Evolutionary conservation across 1,284 basidiomycete species (phyloP).

Genomic region (Austroboletus olivaceoglutinosus): DNA sequence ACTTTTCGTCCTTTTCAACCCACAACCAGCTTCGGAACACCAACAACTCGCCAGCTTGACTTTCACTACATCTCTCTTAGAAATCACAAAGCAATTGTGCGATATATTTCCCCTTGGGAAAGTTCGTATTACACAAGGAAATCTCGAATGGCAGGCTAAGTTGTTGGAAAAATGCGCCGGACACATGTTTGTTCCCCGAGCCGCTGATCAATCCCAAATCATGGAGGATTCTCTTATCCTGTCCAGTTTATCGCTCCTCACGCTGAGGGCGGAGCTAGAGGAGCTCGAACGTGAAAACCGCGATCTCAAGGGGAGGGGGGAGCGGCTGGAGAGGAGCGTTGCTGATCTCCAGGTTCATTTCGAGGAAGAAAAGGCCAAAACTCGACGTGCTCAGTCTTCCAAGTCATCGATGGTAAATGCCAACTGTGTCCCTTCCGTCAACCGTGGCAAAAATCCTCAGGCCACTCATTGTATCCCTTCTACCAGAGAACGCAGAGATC

Average conservation of each 20-base stretch:
- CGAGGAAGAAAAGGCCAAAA: conserved; percentile 12
- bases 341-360: conserved; percentile 31
- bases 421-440: not conserved
- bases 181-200: conserved; percentile 45
- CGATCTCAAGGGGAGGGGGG: conserved; percentile 31
- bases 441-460: not conserved
- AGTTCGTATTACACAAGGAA: conserved; percentile 32
- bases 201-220: not conserved
- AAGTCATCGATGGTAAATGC: conserved; percentile 1
- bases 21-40: no score
- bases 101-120: conserved; percentile 47
- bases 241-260: conserved; percentile 47
- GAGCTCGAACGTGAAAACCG: conserved; percentile 36
- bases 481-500: not conserved
- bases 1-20: conserved; percentile 61
- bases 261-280: conserved; percentile 40
- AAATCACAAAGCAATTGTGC: conserved; percentile 42
- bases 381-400: not conserved
- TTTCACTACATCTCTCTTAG: conserved; percentile 34
- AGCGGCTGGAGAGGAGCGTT: conserved; percentile 31
- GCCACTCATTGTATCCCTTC: not conserved
- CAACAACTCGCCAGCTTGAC: conserved; percentile 46
- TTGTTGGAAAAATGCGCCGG: conserved; percentile 55
- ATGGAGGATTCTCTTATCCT: conserved; percentile 39
- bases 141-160: conserved; percentile 54